Conservation (phyloP, 2,329 filamentous ascomycete genomes). For the Keithomyces neogunnii region DNA sequence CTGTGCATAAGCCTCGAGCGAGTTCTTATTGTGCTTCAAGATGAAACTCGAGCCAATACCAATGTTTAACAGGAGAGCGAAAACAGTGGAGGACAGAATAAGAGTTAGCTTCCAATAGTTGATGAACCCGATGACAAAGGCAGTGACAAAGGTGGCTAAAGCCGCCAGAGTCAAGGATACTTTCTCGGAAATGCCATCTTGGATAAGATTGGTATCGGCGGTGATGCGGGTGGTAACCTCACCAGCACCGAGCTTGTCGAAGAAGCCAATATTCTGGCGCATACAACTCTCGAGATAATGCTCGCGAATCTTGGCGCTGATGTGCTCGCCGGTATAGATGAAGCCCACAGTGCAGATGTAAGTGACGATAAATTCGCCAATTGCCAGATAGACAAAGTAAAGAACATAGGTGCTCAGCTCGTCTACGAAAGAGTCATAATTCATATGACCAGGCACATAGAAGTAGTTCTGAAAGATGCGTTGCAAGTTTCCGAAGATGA, state of each 20-base stretch:
- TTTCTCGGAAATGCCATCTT: conserved; percentile 91
- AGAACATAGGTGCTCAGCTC: conserved; percentile 58
- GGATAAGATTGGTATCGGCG: conserved; percentile 85
- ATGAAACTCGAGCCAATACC: conserved; percentile 65
- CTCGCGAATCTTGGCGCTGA: conserved; percentile 69
- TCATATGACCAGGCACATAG: conserved; percentile 30
- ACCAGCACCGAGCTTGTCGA: conserved; percentile 85
- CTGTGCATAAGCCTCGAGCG: conserved; percentile 69
- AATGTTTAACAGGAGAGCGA: conserved; percentile 73
- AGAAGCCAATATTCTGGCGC: conserved; percentile 84
- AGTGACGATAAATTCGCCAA: conserved; percentile 68
- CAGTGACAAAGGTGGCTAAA: conserved; percentile 73
- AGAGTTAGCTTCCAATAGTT: conserved; percentile 90
- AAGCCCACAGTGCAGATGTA: conserved; percentile 82
- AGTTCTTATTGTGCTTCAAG: conserved; percentile 70
- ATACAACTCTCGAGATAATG: conserved; percentile 79
- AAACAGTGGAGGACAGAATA: conserved; percentile 74
- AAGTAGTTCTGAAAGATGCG: conserved; percentile 62
- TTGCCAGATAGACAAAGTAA: conserved; percentile 79
- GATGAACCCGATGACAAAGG: conserved; percentile 84
- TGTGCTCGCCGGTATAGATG: conserved; percentile 78
- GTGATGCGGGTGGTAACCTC: conserved; percentile 94
- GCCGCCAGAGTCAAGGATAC: conserved; percentile 69
- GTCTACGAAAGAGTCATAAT: conserved; percentile 47
- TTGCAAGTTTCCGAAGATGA: conserved; percentile 71